Base-by-base conservation (phyloP, 768 basidiomycete species). In the Rhizopogon roseolus region DNA sequence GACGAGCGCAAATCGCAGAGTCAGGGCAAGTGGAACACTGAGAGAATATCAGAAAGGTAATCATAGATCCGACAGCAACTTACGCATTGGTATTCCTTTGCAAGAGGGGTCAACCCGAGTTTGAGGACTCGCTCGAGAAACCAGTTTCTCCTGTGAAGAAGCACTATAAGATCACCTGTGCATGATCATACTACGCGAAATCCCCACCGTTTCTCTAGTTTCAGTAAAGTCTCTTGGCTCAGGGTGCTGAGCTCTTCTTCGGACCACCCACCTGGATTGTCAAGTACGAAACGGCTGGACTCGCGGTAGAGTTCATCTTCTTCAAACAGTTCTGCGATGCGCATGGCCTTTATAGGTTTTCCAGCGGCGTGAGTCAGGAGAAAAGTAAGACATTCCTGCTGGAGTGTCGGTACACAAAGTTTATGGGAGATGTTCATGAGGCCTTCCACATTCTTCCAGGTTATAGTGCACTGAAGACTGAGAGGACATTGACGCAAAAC, bases 51-150 rank as follows among this genome's bases (percentile, higher is more conserved):
- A 37, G 13, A 5, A 38, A 41, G 8, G 11, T 40, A 22, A 6
- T 29, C 4, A 10, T 28, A 46, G 45, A 28, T 28, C 22, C 19
- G n/a, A 43, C 34, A 27, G 5, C 22, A 22, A 72, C 83, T 59
- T 65, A 93, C 92, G 64, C 95, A 97, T 81, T 90, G 87, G 62
- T 97, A 97, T 63, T 97, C 94, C 67, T 95, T 94, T n/a, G 90
- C 82, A 22, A 96, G 79, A 57, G 86, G 81, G 0, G 89, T 88
- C 39, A 93, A 74, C 2, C 93, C 92, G 9, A 98, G 82, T 66
- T 97, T 97, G 57, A 97, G 76, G 14, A 98, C 88, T 17, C 95
- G 84, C 66, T 98, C 95, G 17, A 97, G 79, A 71, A 97, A 97
- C 94, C 94, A 97, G 51, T 86, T 95, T 54, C 95, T 81, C 36